A percentile compares a stretch with the other conserved stretches of the same genome.
These are phyloP conservation scores for Botrytis hyacinthi DNA, from an alignment of 2,329 filamentous ascomycete species.

Conservation along the genomic window DNA sequence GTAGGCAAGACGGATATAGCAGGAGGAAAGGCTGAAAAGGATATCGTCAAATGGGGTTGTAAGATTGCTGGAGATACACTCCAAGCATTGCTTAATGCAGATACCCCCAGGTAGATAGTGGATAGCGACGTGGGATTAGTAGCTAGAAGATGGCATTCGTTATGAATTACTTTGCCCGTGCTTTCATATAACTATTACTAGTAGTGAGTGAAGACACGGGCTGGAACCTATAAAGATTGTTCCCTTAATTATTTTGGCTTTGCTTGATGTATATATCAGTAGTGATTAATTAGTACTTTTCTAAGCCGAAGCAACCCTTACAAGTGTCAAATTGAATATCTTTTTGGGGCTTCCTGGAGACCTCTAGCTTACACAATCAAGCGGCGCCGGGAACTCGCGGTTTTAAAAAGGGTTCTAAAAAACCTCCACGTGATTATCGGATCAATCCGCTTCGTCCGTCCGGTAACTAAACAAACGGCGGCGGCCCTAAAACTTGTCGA, in stretches of 20 bases:
- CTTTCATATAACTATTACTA: not conserved
- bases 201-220: not conserved
- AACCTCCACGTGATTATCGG: constrained; percentile 6
- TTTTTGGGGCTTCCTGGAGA: not conserved
- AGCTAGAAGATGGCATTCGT: not conserved
- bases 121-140: not conserved
- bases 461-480: constrained; percentile 13
- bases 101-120: constrained; percentile 8
- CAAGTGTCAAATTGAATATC: not conserved
- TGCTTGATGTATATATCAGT: not conserved
- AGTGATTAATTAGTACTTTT: not conserved
- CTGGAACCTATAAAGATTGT: not conserved
- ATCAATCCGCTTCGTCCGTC: constrained; percentile 13
- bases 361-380: constrained; percentile 1
- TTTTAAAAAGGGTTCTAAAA: not conserved
- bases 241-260: not conserved
- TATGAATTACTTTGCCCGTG: not conserved
- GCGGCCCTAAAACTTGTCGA: constrained; percentile 21
- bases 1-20: constrained; percentile 63
- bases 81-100: constrained; percentile 26
- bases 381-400: constrained; percentile 17
- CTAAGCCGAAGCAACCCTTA: constrained; percentile 3
- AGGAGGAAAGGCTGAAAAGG: constrained; percentile 48
- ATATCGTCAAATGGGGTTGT: constrained; percentile 49
- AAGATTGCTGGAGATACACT: constrained; percentile 43